These are phyloP conservation scores for Lachnellula suecica DNA, from an alignment of 2,329 filamentous ascomycete species.

Conservation along the genomic window DNA sequence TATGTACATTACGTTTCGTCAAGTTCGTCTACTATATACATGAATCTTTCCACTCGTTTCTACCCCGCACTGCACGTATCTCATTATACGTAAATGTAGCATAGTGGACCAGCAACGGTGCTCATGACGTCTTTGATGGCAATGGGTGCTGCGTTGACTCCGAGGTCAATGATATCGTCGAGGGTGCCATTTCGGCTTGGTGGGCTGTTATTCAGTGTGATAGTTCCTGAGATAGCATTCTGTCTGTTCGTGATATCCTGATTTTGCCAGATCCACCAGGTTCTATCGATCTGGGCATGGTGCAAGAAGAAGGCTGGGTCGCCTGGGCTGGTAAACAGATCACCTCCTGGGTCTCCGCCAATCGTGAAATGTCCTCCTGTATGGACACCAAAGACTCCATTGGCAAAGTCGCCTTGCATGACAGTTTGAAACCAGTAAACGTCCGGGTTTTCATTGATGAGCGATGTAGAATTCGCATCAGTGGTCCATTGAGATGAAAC, in stretches of 20 bases:
- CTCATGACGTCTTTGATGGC: conserved; percentile 38
- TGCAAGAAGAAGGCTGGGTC: conserved; percentile 48
- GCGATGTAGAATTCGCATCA: conserved; percentile 35
- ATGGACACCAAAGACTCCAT: conserved; percentile 38
- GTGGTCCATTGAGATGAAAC: conserved; percentile 39
- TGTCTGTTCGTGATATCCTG: conserved; percentile 37
- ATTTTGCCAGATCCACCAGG: conserved; percentile 50
- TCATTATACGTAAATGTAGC: conserved; percentile 43
- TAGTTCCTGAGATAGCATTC: conserved; percentile 36
- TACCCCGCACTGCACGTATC: too few species aligned
- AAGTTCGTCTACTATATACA: too few species aligned
- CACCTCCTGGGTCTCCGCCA: conserved; percentile 46
- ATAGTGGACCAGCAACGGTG: conserved; percentile 43
- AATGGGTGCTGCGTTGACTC: conserved; percentile 21
- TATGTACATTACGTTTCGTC: too few species aligned
- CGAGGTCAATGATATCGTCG: conserved; percentile 37
- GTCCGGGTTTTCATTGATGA: conserved; percentile 38
- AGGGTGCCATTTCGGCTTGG: conserved; percentile 42
- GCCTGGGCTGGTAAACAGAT: conserved; percentile 43
- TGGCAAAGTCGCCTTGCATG: conserved; percentile 42
- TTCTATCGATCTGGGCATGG: conserved; percentile 45
- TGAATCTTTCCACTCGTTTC: too few species aligned
- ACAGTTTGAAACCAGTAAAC: conserved; percentile 44
- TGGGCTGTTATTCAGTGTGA: conserved; percentile 41
- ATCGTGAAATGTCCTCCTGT: conserved; percentile 42